These are phyloP conservation scores for Solanum verrucosum DNA, from an alignment of 257 asterid genomes.

Conservation along the genomic window DNA sequence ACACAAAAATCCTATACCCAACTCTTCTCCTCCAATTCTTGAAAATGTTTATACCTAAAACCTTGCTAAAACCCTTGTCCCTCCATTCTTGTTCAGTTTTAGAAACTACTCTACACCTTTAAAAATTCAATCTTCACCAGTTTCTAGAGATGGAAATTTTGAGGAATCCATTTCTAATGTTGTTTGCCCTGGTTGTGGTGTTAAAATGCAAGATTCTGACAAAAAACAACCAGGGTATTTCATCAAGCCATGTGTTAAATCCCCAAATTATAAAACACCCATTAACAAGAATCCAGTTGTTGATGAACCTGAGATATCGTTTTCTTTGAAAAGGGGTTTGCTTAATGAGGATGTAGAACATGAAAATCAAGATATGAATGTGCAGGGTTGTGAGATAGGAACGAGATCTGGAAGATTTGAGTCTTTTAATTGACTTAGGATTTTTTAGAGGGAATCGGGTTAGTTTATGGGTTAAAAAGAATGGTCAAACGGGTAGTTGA, in stretches of 20 bases:
- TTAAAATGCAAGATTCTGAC: conserved; percentile 67
- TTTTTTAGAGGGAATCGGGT: too few species aligned
- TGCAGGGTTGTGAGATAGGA: too few species aligned
- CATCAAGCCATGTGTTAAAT: conserved; percentile 31
- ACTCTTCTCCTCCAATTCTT: conserved; percentile 8
- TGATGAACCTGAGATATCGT: conserved; percentile 59
- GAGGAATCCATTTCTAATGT: conserved; percentile 34
- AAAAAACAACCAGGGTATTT: conserved; percentile 59
- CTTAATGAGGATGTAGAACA: conserved; percentile 34
- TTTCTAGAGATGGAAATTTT: conserved; percentile 73
- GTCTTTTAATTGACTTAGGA: too few species aligned
- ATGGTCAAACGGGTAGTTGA: too few species aligned
- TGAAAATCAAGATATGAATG: not conserved
- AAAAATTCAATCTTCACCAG: conserved; percentile 13
- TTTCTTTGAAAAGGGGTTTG: conserved; percentile 46
- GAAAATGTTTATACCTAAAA: conserved; percentile 19
- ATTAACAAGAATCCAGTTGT: conserved; percentile 36
- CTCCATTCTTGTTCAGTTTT: conserved; percentile 16
- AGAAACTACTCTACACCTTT: conserved; percentile 35
- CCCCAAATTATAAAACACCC: conserved; percentile 32
- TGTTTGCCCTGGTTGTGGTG: conserved; percentile 85
- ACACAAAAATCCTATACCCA: conserved; percentile 16
- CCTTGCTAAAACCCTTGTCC: conserved; percentile 43
- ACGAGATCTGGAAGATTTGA: too few species aligned
- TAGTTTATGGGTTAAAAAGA: too few species aligned